phyloP scores from a whole-genome alignment of 768 basidiomycete genomes.

The Termitomyces sp. region DNA sequence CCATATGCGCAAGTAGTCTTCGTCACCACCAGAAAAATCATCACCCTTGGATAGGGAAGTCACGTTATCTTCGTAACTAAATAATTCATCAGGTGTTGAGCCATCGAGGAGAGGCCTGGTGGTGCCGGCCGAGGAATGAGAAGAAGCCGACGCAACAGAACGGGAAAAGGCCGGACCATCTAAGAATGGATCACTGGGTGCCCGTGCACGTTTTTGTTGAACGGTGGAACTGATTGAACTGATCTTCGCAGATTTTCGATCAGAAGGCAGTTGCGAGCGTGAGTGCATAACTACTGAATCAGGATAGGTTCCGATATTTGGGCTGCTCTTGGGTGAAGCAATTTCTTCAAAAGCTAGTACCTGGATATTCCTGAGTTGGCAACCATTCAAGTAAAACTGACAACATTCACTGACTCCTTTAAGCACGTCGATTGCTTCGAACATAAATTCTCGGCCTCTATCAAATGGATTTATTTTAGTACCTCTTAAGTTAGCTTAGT shows the following conservation, averaged over 20 bases:
- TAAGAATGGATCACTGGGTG: conserved; percentile 76
- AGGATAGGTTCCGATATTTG: conserved; percentile 27
- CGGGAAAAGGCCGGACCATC: conserved; percentile 62
- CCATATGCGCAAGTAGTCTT: conserved; percentile 71
- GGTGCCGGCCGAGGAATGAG: conserved; percentile 35
- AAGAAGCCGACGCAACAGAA: conserved; percentile 50
- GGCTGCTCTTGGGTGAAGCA: conserved; percentile 33
- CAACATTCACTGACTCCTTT: conserved; percentile 70
- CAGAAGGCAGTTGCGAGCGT: conserved; percentile 46
- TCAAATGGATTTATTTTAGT: conserved; percentile 16
- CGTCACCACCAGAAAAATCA: conserved; percentile 26
- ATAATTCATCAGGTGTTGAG: conserved; percentile 30
- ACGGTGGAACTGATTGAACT: conserved; percentile 39
- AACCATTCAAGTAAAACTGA: conserved; percentile 6
- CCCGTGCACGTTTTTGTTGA: conserved; percentile 60
- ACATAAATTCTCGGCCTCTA: conserved; percentile 93
- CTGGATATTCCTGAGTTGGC: conserved; percentile 18
- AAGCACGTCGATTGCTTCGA: conserved; percentile 82
- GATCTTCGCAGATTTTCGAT: conserved; percentile 35
- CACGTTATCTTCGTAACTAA: conserved; percentile 31
- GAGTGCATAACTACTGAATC: conserved; percentile 39
- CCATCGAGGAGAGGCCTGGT: conserved; percentile 26
- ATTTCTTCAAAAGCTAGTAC: conserved; percentile 71
- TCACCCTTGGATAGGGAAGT: conserved; percentile 26
- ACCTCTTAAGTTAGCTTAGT: conserved; percentile 10